Evolutionary conservation across 176 grass and related monocot species (phyloP).

Genomic region (Oryza meyeriana): DNA sequence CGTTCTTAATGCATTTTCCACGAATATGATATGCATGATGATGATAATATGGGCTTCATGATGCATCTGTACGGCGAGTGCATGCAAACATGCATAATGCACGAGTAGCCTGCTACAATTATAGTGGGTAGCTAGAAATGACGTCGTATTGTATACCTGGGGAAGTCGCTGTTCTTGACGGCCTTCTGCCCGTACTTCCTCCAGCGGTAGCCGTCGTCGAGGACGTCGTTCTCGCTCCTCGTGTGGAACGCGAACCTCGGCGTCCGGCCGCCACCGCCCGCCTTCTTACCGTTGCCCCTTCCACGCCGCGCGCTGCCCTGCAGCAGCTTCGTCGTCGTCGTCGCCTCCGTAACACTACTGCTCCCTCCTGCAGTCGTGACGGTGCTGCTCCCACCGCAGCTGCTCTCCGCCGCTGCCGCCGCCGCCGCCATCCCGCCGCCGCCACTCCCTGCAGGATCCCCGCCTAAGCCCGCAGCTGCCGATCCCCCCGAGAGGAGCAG

Average conservation of each 20-base stretch:
- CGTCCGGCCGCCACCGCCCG: background rate
- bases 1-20: no score
- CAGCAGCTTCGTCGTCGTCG: background rate
- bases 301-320: background rate
- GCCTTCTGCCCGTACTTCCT: constrained; percentile 96
- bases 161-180: constrained; percentile 80
- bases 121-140: background rate
- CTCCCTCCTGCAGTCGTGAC: background rate
- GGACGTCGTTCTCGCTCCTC: constrained; percentile 73
- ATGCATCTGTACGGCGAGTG: no score
- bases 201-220: constrained; percentile 94
- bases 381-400: background rate
- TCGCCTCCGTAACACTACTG: background rate
- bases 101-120: no score
- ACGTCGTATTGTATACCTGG: constrained; percentile 39
- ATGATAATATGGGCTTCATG: no score
- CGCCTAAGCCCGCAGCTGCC: background rate
- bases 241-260: constrained; percentile 87
- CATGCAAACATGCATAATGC: no score
- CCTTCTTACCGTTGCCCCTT: constrained; percentile 41
- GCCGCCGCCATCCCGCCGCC: background rate
- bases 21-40: no score
- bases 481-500: constrained; percentile 21
- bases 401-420: background rate
- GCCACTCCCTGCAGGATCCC: background rate